Evolutionary conservation across 2,329 filamentous ascomycete species (phyloP).

Genomic region (Neopestalotiopsis sp.): DNA sequence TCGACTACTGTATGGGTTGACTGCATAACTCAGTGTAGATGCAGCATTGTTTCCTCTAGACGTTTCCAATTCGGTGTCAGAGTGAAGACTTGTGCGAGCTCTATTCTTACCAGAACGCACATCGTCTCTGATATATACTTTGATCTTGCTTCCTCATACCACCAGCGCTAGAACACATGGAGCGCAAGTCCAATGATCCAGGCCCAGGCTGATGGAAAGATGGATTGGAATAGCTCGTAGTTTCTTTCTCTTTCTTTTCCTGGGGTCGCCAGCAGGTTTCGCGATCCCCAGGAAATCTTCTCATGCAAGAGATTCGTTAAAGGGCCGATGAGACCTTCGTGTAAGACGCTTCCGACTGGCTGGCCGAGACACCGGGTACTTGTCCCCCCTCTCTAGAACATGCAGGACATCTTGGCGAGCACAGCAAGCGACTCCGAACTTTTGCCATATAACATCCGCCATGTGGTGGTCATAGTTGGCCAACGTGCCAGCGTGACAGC

Average conservation of each 20-base stretch:
- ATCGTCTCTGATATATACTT: neutral
- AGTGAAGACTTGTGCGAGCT: neutral
- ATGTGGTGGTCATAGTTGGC: neutral
- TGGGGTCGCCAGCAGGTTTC: neutral
- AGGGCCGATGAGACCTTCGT: slow-evolving; percentile 1
- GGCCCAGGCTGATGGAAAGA: neutral
- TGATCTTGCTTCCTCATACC: neutral
- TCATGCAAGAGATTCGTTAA: neutral
- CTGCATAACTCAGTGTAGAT: neutral
- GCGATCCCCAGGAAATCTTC: neutral
- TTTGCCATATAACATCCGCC: neutral
- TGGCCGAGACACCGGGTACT: slow-evolving; percentile 2
- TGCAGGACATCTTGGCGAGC: neutral
- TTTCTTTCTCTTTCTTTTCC: no score
- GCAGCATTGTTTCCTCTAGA: neutral
- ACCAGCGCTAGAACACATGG: neutral
- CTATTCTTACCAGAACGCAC: neutral
- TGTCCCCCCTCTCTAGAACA: neutral
- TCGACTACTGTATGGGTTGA: neutral
- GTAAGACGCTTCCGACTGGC: neutral
- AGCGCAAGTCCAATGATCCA: neutral
- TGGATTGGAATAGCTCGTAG: neutral
- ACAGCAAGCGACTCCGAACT: neutral
- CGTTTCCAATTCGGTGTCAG: neutral
- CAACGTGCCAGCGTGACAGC: neutral